Evolutionary conservation across 2,329 filamentous ascomycete species (phyloP).

Genomic region (Microascus cirrosus): DNA sequence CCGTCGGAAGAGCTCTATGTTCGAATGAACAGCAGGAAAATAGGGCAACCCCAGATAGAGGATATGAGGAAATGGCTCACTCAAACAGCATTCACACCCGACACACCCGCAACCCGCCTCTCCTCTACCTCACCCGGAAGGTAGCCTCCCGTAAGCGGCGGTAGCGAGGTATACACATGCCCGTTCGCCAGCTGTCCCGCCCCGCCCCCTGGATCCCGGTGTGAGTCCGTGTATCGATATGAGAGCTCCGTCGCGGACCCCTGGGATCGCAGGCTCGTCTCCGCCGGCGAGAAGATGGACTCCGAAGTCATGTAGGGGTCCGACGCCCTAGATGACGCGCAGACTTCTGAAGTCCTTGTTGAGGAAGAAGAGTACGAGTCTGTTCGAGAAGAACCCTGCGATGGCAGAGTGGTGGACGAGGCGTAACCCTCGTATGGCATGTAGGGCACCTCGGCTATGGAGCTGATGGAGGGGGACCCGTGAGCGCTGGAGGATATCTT

Average conservation of each 20-base stretch:
- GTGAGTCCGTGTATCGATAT: conserved; percentile 8
- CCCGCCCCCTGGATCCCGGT: not conserved
- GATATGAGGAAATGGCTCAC: not conserved
- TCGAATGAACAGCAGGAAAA: not conserved
- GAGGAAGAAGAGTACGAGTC: conserved; percentile 7
- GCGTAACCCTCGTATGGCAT: not conserved
- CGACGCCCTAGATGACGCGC: no score
- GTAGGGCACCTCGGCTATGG: conserved; percentile 1
- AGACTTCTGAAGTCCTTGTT: not conserved
- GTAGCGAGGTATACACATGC: conserved; percentile 1
- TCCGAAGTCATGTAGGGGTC: no score
- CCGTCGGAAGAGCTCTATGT: not conserved
- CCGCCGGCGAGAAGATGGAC: conserved; percentile 8
- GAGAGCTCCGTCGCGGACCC: conserved; percentile 7
- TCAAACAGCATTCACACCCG: not conserved
- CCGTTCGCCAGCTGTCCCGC: conserved; percentile 1
- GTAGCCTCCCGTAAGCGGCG: not conserved
- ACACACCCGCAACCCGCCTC: not conserved
- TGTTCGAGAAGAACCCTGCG: not conserved
- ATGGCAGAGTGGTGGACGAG: conserved; percentile 4
- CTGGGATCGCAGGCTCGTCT: conserved; percentile 7
- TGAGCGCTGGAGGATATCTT: conserved; percentile 1
- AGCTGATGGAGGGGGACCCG: conserved; percentile 5
- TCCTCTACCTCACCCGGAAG: not conserved
- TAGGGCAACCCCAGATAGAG: not conserved